Conservation (phyloP, 1,139 yeast species). For the Diutina scorzettiae region DNA sequence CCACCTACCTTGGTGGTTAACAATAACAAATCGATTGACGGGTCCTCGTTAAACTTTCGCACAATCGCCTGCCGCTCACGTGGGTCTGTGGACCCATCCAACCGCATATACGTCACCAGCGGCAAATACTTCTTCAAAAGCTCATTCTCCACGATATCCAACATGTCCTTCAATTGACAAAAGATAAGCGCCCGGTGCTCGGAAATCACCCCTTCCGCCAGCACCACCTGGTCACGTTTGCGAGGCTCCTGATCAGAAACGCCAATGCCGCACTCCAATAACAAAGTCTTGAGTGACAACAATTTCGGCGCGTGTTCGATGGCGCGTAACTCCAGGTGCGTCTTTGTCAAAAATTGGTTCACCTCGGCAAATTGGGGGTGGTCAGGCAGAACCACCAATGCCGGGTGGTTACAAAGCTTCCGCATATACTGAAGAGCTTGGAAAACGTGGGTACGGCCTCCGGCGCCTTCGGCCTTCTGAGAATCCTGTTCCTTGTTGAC, state of each 20-base stretch:
- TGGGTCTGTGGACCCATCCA: constrained; percentile 93
- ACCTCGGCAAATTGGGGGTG: constrained; percentile 79
- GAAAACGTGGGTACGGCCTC: constrained; percentile 75
- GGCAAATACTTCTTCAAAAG: constrained; percentile 78
- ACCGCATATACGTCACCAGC: constrained; percentile 82
- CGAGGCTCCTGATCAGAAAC: constrained; percentile 34
- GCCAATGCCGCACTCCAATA: constrained; percentile 94
- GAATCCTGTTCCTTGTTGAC: constrained; percentile 15
- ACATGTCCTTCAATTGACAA: constrained; percentile 95
- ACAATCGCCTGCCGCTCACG: constrained; percentile 88
- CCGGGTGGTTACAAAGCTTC: constrained; percentile 93
- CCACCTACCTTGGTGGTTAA: constrained; percentile 98
- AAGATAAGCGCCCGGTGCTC: constrained; percentile 93
- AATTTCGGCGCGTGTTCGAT: constrained; percentile 88
- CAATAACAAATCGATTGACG: constrained; percentile 85
- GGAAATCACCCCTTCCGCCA: constrained; percentile 67
- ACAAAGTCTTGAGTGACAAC: constrained; percentile 65
- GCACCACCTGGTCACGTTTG: constrained; percentile 22
- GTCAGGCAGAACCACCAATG: constrained; percentile 71
- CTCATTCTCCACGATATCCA: constrained; percentile 90
- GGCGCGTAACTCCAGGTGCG: constrained; percentile 48
- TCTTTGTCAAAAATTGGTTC: constrained; percentile 41
- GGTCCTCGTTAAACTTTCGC: constrained; percentile 86
- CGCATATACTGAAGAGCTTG: constrained; percentile 97
- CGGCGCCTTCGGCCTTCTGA: constrained; percentile 3